These are phyloP conservation scores for Fusarium temperatum DNA, from an alignment of 2,329 filamentous ascomycete species.

Conservation along the genomic window DNA sequence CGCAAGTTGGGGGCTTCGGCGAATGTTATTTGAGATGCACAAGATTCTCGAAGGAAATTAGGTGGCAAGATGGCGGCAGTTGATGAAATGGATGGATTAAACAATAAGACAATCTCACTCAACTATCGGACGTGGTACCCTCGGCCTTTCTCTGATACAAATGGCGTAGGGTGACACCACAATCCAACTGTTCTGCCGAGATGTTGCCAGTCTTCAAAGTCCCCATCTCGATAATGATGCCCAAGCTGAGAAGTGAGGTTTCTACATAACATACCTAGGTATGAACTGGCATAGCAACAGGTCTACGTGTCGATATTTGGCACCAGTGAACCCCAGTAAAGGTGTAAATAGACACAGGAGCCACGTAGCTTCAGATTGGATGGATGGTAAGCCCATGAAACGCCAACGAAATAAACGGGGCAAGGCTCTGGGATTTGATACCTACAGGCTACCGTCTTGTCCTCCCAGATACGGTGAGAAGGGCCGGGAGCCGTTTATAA, in stretches of 20 bases:
- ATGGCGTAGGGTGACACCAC: not conserved
- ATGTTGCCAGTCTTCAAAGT: not conserved
- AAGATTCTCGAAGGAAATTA: not conserved
- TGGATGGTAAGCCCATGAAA: constrained; percentile 23
- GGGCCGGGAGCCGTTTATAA: constrained; percentile 20
- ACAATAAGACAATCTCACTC: constrained; percentile 1
- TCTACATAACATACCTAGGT: not conserved
- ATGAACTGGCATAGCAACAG: constrained; percentile 10
- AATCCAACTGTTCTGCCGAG: not conserved
- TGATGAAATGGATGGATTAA: constrained; percentile 19
- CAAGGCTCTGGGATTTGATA: not conserved
- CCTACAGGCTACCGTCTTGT: not conserved
- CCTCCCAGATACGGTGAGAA: constrained; percentile 10
- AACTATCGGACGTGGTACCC: not conserved
- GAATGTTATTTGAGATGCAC: not conserved
- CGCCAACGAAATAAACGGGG: constrained; percentile 7
- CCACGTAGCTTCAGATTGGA: constrained; percentile 22
- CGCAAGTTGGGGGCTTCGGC: not conserved
- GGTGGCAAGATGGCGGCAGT: constrained; percentile 3
- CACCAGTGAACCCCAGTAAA: constrained; percentile 15
- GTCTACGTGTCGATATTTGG: constrained; percentile 10
- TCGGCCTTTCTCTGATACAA: constrained; percentile 4
- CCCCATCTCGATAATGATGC: not conserved
- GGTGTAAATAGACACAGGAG: constrained; percentile 1
- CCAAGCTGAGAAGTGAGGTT: not conserved